A percentile compares a stretch with the other conserved stretches of the same genome.
phyloP scores from a whole-genome alignment of 305 asterid genomes.

The Fraxinus paxiana region DNA sequence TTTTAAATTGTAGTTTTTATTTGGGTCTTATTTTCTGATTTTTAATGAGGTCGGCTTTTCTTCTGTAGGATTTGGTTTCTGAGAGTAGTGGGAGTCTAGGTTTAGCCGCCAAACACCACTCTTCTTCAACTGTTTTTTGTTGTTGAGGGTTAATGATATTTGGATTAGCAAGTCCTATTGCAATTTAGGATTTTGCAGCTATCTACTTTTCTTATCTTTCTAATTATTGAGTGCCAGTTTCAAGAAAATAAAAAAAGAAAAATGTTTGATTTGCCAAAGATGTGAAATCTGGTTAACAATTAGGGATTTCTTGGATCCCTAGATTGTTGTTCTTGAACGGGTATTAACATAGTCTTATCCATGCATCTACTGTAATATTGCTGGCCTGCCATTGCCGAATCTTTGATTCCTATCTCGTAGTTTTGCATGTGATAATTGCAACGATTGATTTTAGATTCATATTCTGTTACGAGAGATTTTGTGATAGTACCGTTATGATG shows the following conservation, averaged over 20 bases:
- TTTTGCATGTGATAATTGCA: not conserved
- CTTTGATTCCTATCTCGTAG: not conserved
- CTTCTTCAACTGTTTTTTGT: not conserved
- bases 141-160: not conserved
- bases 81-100: slow-evolving; percentile 24
- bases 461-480: not conserved
- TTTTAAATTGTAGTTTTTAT: not conserved
- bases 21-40: not conserved
- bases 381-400: not conserved
- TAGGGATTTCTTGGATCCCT: slow-evolving; percentile 5
- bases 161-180: not conserved
- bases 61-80: slow-evolving; percentile 14
- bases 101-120: slow-evolving; percentile 7
- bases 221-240: not conserved
- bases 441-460: not conserved
- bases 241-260: not conserved
- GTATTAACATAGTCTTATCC: not conserved
- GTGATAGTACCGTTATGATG: not conserved
- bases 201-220: not conserved
- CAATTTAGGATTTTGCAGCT: not conserved
- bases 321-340: not conserved
- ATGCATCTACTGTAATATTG: not conserved
- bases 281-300: slow-evolving; percentile 10
- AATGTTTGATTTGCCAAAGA: not conserved
- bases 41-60: not conserved